Percentiles rank a stretch among this genome's conserved stretches.
Evolutionary conservation across 768 basidiomycete genomes (phyloP).

Genomic region (Mycena venus): DNA sequence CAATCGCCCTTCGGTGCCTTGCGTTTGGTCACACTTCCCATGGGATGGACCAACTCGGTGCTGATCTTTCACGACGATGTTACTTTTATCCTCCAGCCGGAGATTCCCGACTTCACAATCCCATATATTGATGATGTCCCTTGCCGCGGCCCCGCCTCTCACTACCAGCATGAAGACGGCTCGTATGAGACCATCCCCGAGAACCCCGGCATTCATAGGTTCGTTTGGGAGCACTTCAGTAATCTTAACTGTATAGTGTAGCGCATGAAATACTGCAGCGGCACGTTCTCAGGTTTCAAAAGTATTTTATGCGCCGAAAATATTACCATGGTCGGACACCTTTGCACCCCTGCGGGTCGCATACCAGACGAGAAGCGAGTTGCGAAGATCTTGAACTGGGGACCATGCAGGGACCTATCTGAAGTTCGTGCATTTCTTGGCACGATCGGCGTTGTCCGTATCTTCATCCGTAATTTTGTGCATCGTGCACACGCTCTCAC

Average conservation of each 20-base stretch:
- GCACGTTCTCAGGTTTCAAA: too few relatives aligned
- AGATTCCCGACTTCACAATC: conserved; percentile 19
- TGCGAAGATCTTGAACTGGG: conserved; percentile 41
- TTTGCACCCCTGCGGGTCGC: conserved; percentile 48
- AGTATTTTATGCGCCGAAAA: too few relatives aligned
- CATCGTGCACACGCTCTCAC: conserved; percentile 36
- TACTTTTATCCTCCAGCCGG: conserved; percentile 1
- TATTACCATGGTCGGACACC: conserved; percentile 49
- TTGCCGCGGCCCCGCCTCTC: not conserved
- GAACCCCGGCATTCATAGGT: conserved; percentile 46
- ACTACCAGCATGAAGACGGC: not conserved
- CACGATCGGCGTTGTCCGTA: conserved; percentile 40
- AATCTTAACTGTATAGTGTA: too few relatives aligned
- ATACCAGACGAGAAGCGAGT: conserved; percentile 42
- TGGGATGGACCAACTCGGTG: too few relatives aligned
- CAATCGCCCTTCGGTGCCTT: too few relatives aligned
- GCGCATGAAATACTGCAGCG: too few relatives aligned
- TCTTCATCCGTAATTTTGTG: conserved; percentile 49
- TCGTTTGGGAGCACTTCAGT: conserved; percentile 55
- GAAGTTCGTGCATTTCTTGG: conserved; percentile 45
- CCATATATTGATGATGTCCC: conserved; percentile 30
- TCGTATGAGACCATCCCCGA: conserved; percentile 35
- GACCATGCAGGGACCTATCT: conserved; percentile 9
- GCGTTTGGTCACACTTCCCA: too few relatives aligned
- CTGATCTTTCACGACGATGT: too few relatives aligned